These are phyloP conservation scores for Pyracantha coccinea DNA, from an alignment of 331 rosid species.

Conservation along the genomic window DNA sequence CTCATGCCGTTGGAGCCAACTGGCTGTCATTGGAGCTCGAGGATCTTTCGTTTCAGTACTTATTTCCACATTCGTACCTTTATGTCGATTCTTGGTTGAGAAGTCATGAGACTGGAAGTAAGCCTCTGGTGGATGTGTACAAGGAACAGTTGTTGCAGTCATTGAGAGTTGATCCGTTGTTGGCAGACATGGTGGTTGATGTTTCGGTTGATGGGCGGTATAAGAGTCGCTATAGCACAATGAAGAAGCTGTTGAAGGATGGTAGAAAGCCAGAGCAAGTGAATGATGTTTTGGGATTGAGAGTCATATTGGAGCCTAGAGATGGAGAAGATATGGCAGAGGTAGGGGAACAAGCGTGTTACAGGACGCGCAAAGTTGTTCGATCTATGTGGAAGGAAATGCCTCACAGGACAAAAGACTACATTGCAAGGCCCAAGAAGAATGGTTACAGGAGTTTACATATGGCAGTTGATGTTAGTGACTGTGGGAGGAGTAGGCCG, in stretches of 20 bases:
- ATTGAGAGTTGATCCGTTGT: conserved; percentile 44
- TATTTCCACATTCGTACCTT: conserved; percentile 78
- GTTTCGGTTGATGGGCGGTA: conserved; percentile 62
- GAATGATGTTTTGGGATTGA: conserved; percentile 72
- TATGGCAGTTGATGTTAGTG: conserved; percentile 86
- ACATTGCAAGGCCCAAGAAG: conserved; percentile 68
- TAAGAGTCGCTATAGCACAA: conserved; percentile 84
- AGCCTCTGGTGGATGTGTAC: conserved; percentile 51
- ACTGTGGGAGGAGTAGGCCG: conserved; percentile 43
- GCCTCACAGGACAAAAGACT: conserved; percentile 74
- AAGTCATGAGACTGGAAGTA: conserved; percentile 48
- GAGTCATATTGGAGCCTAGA: conserved; percentile 65
- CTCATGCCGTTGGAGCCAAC: conserved; percentile 78
- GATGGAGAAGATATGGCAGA: conserved; percentile 27
- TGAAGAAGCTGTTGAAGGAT: conserved; percentile 89
- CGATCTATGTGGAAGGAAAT: conserved; percentile 75
- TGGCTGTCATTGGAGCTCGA: conserved; percentile 67
- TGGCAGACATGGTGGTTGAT: conserved; percentile 47
- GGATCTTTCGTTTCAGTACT: conserved; percentile 70
- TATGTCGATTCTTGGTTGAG: conserved; percentile 73
- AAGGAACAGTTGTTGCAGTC: conserved; percentile 42
- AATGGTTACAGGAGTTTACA: conserved; percentile 89
- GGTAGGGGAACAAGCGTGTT: conserved; percentile 75
- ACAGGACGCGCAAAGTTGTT: conserved; percentile 48
- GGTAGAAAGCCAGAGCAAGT: conserved; percentile 83